Evolutionary conservation across 208 protist genomes (phyloP).

Genomic region (Wallacemonas sp.): DNA sequence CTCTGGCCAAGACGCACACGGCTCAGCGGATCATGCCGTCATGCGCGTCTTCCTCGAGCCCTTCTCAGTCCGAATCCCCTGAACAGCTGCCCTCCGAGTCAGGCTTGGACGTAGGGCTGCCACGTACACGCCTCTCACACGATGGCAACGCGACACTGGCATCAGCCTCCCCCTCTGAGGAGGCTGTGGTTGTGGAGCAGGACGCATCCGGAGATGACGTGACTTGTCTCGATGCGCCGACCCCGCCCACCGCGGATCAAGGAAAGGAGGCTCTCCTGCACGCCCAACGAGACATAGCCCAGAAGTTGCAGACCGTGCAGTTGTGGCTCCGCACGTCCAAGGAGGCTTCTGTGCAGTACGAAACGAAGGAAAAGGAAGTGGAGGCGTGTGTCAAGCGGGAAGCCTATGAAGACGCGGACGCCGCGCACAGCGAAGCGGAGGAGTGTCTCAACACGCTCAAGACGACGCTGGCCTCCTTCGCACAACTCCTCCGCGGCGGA

Average conservation of each 20-base stretch:
- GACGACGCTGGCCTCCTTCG: neutral
- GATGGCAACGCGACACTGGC: no score
- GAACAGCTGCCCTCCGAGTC: no score
- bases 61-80: no score
- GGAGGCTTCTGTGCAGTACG: neutral
- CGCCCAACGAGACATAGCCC: conserved; percentile 13
- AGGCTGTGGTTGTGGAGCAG: no score
- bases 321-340: conserved; percentile 20
- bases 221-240: neutral
- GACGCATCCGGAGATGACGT: neutral
- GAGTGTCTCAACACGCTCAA: conserved; percentile 13
- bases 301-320: conserved; percentile 13
- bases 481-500: neutral
- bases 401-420: conserved; percentile 34
- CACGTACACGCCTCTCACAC: no score
- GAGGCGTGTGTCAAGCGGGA: conserved; percentile 29
- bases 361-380: conserved; percentile 20
- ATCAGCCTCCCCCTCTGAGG: no score
- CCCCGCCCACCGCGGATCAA: neutral
- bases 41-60: no score
- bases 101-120: no score
- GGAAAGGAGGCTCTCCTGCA: conserved; percentile 11
- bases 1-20: no score
- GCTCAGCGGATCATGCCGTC: no score
- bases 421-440: conserved; percentile 16